Evolutionary conservation across 768 basidiomycete genomes (phyloP).

Genomic region (Mycena indigotica): DNA sequence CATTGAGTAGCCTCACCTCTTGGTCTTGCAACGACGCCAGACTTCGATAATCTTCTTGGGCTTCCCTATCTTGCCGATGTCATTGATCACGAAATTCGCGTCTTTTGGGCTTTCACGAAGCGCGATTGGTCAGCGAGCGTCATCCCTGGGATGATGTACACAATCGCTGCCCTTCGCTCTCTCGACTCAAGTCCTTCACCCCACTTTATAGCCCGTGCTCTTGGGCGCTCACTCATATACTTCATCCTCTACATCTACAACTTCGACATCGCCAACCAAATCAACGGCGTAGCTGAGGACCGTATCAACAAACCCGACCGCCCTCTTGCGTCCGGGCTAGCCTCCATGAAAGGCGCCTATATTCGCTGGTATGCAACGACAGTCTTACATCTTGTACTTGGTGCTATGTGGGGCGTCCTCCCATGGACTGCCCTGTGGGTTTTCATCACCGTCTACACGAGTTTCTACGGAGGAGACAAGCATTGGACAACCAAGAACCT

Average conservation of each 20-base stretch:
- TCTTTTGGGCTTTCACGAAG: slow-evolving; percentile 20
- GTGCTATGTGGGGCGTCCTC: slow-evolving; percentile 19
- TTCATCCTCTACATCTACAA: slow-evolving; percentile 19
- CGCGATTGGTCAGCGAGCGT: slow-evolving; percentile 19
- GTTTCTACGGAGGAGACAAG: slow-evolving; percentile 16
- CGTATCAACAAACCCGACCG: slow-evolving; percentile 22
- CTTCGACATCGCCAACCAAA: slow-evolving; percentile 23
- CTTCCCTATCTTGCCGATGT: slow-evolving; percentile 10
- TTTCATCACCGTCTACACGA: slow-evolving; percentile 8
- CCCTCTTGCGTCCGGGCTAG: slow-evolving; percentile 12
- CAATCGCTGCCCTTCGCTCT: slow-evolving; percentile 16
- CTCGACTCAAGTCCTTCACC: slow-evolving; percentile 1
- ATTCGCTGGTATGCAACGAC: slow-evolving; percentile 14
- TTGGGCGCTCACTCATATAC: slow-evolving; percentile 15
- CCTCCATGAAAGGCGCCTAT: slow-evolving; percentile 11
- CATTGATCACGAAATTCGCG: slow-evolving; percentile 11
- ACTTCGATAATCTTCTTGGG: slow-evolving; percentile 1
- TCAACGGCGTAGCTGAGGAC: slow-evolving; percentile 19
- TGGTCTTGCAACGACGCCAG: neutral
- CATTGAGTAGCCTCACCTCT: neutral
- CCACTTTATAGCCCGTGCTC: neutral
- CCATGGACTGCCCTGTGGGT: slow-evolving; percentile 19
- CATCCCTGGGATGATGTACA: slow-evolving; percentile 16
- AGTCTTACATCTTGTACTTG: slow-evolving; percentile 6
- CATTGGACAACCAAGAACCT: slow-evolving; percentile 17